These are phyloP conservation scores for Amoebophrya sp. DNA, from an alignment of 169 alveolate species.

Conservation along the genomic window DNA sequence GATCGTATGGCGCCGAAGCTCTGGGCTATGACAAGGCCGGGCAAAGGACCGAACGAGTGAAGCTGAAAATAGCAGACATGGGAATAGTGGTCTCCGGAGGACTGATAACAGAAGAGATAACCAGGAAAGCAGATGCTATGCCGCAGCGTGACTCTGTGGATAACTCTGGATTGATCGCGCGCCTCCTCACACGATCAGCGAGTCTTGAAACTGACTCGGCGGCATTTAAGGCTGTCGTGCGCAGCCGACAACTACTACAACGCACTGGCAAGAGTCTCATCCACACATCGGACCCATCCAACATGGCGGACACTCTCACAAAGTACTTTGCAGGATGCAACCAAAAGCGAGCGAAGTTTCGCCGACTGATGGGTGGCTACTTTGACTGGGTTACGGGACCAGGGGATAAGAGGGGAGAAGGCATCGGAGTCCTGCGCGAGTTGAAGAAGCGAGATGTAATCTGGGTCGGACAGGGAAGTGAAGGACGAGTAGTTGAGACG, in stretches of 20 bases:
- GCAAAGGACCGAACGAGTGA: neutral
- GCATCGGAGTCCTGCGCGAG: neutral
- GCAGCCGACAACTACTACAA: neutral
- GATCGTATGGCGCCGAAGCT: neutral
- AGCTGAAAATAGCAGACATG: neutral
- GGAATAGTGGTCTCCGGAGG: neutral
- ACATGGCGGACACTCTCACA: neutral
- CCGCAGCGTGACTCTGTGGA: neutral
- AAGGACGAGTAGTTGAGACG: no score
- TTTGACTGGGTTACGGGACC: neutral
- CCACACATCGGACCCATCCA: neutral
- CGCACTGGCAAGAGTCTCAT: neutral
- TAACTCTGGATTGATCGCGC: neutral
- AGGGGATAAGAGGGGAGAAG: neutral
- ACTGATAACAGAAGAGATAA: neutral
- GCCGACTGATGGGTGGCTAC: neutral
- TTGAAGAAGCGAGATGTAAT: neutral
- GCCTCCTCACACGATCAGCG: neutral
- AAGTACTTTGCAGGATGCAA: neutral
- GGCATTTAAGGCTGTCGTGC: neutral
- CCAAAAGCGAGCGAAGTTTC: neutral
- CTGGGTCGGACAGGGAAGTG: neutral
- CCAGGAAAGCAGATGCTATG: neutral
- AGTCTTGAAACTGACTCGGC: neutral
- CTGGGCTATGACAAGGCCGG: neutral